These are phyloP conservation scores for Bacidia rubella DNA, from an alignment of 495 filamentous ascomycete genomes.

Conservation along the genomic window DNA sequence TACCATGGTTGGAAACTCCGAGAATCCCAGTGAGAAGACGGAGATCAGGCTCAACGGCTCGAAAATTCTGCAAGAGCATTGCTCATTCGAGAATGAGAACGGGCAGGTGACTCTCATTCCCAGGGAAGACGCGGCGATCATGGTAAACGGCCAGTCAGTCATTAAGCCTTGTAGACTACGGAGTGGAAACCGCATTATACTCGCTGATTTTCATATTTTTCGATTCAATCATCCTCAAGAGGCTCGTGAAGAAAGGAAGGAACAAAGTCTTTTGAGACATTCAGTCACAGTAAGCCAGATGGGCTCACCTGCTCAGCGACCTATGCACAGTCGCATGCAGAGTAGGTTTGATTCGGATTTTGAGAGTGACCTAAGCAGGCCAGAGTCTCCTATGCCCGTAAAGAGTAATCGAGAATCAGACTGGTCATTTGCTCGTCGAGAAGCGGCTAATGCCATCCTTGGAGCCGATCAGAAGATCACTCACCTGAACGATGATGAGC, in stretches of 20 bases:
- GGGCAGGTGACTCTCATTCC: conserved; percentile 83
- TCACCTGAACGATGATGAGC: conserved; percentile 79
- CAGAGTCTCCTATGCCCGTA: conserved; percentile 65
- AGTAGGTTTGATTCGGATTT: conserved; percentile 63
- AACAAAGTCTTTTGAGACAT: conserved; percentile 78
- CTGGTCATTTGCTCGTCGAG: conserved; percentile 87
- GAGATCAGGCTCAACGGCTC: conserved; percentile 93
- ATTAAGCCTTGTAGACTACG: conserved; percentile 69
- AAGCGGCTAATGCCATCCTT: conserved; percentile 80
- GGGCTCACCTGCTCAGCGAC: conserved; percentile 54
- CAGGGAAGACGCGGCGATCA: conserved; percentile 78
- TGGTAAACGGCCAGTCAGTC: conserved; percentile 91
- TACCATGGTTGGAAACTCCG: conserved; percentile 86
- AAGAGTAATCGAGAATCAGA: conserved; percentile 71
- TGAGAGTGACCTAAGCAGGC: conserved; percentile 55
- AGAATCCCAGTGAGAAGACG: conserved; percentile 59
- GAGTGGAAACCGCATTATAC: conserved; percentile 86
- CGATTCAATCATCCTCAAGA: conserved; percentile 97
- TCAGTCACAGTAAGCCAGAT: conserved; percentile 74
- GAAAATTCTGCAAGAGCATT: conserved; percentile 83
- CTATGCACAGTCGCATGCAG: conserved; percentile 58
- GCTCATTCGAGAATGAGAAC: conserved; percentile 82
- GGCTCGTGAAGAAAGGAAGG: conserved; percentile 81
- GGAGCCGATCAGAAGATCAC: conserved; percentile 87
- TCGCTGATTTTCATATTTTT: conserved; percentile 98